These are phyloP conservation scores for Aspergillus bridgeri DNA, from an alignment of 495 filamentous ascomycete genomes.

Conservation along the genomic window DNA sequence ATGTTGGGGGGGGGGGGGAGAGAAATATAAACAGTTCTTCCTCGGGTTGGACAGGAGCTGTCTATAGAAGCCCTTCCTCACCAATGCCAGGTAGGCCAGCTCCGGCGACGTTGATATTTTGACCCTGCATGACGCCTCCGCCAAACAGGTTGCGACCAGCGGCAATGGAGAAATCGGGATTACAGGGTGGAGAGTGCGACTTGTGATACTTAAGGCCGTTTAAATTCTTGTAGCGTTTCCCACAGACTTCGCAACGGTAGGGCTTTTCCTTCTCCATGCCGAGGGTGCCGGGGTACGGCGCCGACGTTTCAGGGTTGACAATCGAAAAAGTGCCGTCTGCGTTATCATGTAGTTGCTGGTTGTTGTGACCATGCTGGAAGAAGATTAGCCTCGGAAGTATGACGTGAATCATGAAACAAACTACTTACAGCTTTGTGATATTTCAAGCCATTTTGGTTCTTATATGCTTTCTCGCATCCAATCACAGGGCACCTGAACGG, in stretches of 20 bases:
- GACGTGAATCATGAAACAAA: conserved; percentile 9
- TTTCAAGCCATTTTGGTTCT: conserved; percentile 98
- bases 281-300: conserved; percentile 89
- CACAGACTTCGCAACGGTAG: conserved; percentile 92
- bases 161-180: conserved; percentile 47
- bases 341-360: conserved; percentile 92
- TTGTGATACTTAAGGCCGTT: conserved; percentile 95
- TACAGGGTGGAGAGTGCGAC: conserved; percentile 74
- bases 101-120: conserved; percentile 50
- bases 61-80: conserved; percentile 48
- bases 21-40: conserved; percentile 11
- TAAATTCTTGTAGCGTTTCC: conserved; percentile 98
- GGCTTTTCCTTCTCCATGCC: conserved; percentile 99
- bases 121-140: conserved; percentile 49
- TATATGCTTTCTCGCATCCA: conserved; percentile 98
- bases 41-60: neutral
- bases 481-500: conserved; percentile 97
- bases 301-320: conserved; percentile 90
- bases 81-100: conserved; percentile 51
- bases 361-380: conserved; percentile 84
- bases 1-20: conserved; percentile 16
- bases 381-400: neutral
- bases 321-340: conserved; percentile 96
- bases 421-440: conserved; percentile 67
- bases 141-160: conserved; percentile 40